These are phyloP conservation scores for Theileria annulata DNA, from an alignment of 169 alveolate genomes.

Conservation along the genomic window DNA sequence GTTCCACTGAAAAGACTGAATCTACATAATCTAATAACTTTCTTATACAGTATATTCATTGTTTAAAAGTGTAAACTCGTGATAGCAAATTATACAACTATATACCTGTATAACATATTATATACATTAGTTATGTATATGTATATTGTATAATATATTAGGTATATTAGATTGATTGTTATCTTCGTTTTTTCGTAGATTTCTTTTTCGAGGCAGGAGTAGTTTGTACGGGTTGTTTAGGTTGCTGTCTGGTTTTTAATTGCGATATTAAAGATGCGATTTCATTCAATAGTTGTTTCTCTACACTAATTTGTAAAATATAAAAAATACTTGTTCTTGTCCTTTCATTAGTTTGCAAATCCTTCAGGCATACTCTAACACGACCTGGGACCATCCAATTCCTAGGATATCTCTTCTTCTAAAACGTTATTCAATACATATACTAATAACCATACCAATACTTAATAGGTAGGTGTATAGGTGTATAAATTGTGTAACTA, in stretches of 20 bases:
- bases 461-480: too few relatives aligned
- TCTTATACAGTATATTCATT: too few relatives aligned
- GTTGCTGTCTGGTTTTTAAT: constrained; percentile 43
- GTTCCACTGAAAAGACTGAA: not conserved
- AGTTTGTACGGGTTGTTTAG: constrained; percentile 13
- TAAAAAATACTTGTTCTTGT: not conserved
- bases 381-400: constrained; percentile 75
- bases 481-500: too few relatives aligned
- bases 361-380: constrained; percentile 64
- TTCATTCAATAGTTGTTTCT: constrained; percentile 33
- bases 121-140: not conserved
- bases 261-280: constrained; percentile 52
- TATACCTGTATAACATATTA: too few relatives aligned
- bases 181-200: constrained; percentile 18
- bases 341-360: constrained; percentile 21
- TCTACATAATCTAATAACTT: too few relatives aligned
- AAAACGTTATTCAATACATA: not conserved
- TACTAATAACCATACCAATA: not conserved
- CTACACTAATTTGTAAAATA: constrained; percentile 7
- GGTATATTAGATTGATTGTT: not conserved
- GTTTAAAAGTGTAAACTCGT: too few relatives aligned
- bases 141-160: not conserved
- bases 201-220: constrained; percentile 25
- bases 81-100: too few relatives aligned
- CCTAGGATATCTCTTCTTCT: constrained; percentile 72